Evolutionary conservation across 805 yeast species (phyloP), one percentile per base, ranked within the genome.

Genomic region (Ogataea trehalophila): DNA sequence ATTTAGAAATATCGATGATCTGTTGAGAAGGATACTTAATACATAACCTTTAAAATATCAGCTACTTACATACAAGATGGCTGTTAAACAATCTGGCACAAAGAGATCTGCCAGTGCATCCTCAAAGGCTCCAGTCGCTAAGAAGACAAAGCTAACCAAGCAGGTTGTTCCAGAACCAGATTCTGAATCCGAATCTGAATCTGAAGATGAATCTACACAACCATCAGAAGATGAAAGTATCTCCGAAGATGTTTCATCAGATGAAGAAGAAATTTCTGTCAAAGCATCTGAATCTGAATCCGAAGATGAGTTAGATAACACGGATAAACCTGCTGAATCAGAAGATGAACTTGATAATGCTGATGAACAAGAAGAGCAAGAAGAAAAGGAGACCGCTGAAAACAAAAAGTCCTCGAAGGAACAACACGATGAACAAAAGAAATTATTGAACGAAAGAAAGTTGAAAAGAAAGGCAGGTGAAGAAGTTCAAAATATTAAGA

Each of bases 391-490:
- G 13, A 64, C 59, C 11, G 65, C 65, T 22, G 68, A 65, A 17
- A 62, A 60, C 9, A 75, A 76, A 60, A 71, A 75, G 52, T 44
- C 79, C 1, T 78, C 87, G 0, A 78, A 73, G 46, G 89, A 83
- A 62, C 81, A 79, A 56, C 95, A 88, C 62, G 83, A 83, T 29
- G 96, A 88, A 63, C 97, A 92, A 69, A 83, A 83, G 65, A 81
- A 81, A 59, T 62, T 83, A 36, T 73, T 85, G 36, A 79, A 80
- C 48, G 97, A 91, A 63, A 81, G 99, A 69, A 92, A 91, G 67
- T 71, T 88, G 54, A 81, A 83, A 63, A 82, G 96, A 72, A 87
- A 85, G 63, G 78, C 94, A n/a, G 98, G 97, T 59, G 70, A 71
- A 35, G 87, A 85, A 67, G 90, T 92, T 43, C 89, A 87, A 66